These are phyloP conservation scores for Gillenia trifoliata DNA, from an alignment of 306 rosid genomes.

Conservation along the genomic window DNA sequence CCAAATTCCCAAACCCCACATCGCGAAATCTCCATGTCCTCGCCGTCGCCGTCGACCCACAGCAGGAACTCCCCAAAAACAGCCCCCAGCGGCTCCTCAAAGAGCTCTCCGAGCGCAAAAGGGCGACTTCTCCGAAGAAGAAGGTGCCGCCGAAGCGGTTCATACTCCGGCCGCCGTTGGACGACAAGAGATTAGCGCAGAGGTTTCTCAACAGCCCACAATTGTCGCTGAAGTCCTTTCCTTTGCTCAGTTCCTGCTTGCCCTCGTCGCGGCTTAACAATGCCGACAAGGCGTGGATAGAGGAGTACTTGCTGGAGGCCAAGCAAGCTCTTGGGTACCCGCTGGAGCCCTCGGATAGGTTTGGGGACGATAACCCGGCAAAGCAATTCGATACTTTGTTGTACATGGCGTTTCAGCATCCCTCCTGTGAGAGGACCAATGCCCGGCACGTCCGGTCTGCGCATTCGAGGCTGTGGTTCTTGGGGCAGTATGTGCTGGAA, in stretches of 20 bases:
- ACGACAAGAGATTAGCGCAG: constrained; percentile 68
- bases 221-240: constrained; percentile 72
- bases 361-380: constrained; percentile 81
- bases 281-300: constrained; percentile 83
- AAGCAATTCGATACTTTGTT: constrained; percentile 77
- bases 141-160: constrained; percentile 62
- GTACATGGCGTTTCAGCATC: constrained; percentile 97
- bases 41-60: constrained; percentile 67
- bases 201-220: constrained; percentile 91
- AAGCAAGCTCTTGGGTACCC: constrained; percentile 95
- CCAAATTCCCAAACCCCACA: constrained; percentile 21
- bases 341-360: constrained; percentile 63
- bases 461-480: constrained; percentile 74
- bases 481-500: constrained; percentile 87
- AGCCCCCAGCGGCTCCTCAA: constrained; percentile 86
- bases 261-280: constrained; percentile 80
- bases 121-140: constrained; percentile 61
- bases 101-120: constrained; percentile 84
- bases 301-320: constrained; percentile 85
- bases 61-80: constrained; percentile 58
- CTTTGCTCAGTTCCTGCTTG: constrained; percentile 76
- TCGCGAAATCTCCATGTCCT: constrained; percentile 27
- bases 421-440: constrained; percentile 72
- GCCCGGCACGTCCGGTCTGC: constrained; percentile 74
- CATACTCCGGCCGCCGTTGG: constrained; percentile 76